Conservation (phyloP, 345 rosid genomes). For the Conringia planisiliqua region DNA sequence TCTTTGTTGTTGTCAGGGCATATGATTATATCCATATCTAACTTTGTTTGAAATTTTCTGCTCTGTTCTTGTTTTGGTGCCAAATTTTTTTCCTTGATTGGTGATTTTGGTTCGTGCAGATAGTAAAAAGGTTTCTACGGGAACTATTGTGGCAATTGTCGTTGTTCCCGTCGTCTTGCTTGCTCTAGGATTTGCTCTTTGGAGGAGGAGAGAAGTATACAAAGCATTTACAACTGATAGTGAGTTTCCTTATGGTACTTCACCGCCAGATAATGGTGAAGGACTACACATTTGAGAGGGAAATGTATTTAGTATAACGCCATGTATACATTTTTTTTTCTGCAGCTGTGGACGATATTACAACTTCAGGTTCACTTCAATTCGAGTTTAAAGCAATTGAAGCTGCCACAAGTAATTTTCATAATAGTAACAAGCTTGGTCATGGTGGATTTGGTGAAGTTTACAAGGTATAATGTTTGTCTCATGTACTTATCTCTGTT, state of each 20-base stretch:
- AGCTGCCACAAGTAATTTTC: constrained; percentile 49
- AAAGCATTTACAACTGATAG: neutral
- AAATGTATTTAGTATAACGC: too few relatives aligned
- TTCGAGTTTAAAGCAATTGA: constrained; percentile 36
- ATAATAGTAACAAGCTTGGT: constrained; percentile 46
- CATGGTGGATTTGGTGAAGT: constrained; percentile 69
- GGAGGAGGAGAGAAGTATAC: neutral
- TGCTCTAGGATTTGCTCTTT: constrained; percentile 5
- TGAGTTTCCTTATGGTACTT: constrained; percentile 3
- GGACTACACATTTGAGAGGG: too few relatives aligned
- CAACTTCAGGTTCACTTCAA: constrained; percentile 41
- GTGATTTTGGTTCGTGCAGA: constrained; percentile 20
- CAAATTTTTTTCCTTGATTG: neutral
- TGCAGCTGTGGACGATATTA: constrained; percentile 36
- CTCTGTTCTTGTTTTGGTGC: neutral
- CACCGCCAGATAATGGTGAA: too few relatives aligned
- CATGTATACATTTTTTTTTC: neutral
- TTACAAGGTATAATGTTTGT: constrained; percentile 41
- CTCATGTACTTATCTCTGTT: neutral
- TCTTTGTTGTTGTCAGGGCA: neutral
- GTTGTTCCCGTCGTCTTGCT: neutral
- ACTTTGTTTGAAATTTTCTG: neutral
- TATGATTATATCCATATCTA: neutral
- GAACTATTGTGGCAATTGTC: constrained; percentile 9
- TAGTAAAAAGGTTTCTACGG: neutral